A percentile compares a stretch with the other conserved stretches of the same genome.
These are phyloP conservation scores for Populus simonii DNA, from an alignment of 345 rosid genomes.

Conservation along the genomic window DNA sequence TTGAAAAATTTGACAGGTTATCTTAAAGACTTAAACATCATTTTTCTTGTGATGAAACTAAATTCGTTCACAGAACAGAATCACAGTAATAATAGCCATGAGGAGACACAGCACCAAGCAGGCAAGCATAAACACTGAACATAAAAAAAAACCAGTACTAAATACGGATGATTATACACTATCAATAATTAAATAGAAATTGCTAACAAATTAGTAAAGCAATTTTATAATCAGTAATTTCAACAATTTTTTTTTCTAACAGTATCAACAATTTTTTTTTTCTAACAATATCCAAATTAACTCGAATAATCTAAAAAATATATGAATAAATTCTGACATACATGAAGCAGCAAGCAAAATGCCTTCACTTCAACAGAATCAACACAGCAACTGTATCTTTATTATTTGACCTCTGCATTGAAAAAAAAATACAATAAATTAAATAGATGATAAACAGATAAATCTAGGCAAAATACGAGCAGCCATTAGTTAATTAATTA, in stretches of 20 bases:
- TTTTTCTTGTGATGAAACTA: background rate
- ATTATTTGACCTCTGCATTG: too few relatives aligned
- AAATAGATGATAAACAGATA: too few relatives aligned
- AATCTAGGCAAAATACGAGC: too few relatives aligned
- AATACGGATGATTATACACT: background rate
- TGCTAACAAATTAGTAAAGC: background rate
- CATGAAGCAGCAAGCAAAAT: too few relatives aligned
- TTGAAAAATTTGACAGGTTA: conserved; percentile 57
- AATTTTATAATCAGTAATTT: background rate
- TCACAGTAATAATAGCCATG: background rate
- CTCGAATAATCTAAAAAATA: too few relatives aligned
- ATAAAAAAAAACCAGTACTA: background rate
- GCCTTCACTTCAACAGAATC: too few relatives aligned
- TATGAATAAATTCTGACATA: too few relatives aligned
- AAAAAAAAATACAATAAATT: too few relatives aligned
- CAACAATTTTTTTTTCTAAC: background rate
- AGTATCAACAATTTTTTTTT: too few relatives aligned
- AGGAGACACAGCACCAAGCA: background rate
- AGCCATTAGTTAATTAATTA: too few relatives aligned
- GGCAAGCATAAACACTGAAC: background rate
- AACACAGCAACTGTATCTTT: too few relatives aligned
- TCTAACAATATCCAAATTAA: too few relatives aligned
- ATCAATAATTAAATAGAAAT: background rate
- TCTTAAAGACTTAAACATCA: background rate
- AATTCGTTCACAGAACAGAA: background rate